phyloP scores from a whole-genome alignment of 192 early-diverging fungal species.

The Powellomyces hirtus region DNA sequence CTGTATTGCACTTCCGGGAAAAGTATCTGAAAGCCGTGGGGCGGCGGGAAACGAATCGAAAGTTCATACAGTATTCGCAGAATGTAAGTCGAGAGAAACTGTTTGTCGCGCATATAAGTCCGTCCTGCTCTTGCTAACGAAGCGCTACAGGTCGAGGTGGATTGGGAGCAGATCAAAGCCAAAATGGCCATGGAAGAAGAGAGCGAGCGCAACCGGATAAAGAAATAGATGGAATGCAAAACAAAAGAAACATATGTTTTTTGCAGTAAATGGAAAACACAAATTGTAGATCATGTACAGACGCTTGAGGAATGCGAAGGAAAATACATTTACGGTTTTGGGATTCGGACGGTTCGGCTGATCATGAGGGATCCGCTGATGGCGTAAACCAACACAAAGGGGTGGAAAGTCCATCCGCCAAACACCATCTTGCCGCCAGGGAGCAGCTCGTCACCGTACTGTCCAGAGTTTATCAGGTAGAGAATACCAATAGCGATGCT shows the following conservation, averaged over 20 bases:
- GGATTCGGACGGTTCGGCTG: conserved; percentile 71
- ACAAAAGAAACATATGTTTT: not conserved
- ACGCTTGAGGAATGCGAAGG: too few species aligned
- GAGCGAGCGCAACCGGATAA: conserved; percentile 37
- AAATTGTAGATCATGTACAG: not conserved
- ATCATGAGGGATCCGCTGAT: conserved; percentile 81
- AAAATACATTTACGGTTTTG: conserved; percentile 53
- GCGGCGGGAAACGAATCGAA: conserved; percentile 46
- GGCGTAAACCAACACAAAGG: conserved; percentile 73
- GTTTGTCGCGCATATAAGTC: not conserved
- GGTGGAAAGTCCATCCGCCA: conserved; percentile 71
- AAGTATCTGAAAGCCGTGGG: conserved; percentile 48
- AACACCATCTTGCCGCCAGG: conserved; percentile 53
- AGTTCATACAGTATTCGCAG: conserved; percentile 49
- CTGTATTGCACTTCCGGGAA: conserved; percentile 51
- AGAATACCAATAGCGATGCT: conserved; percentile 61
- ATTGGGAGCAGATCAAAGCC: conserved; percentile 44
- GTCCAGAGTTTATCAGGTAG: conserved; percentile 51
- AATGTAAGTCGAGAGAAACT: conserved; percentile 23
- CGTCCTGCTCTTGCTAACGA: not conserved
- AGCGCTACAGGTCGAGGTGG: conserved; percentile 30
- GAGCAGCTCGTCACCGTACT: conserved; percentile 34
- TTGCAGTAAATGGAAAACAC: not conserved
- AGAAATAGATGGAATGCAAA: not conserved
- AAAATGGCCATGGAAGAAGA: conserved; percentile 49